Base-by-base conservation (phyloP, 2,329 filamentous ascomycete genomes). In the Ilyonectria destructans region DNA sequence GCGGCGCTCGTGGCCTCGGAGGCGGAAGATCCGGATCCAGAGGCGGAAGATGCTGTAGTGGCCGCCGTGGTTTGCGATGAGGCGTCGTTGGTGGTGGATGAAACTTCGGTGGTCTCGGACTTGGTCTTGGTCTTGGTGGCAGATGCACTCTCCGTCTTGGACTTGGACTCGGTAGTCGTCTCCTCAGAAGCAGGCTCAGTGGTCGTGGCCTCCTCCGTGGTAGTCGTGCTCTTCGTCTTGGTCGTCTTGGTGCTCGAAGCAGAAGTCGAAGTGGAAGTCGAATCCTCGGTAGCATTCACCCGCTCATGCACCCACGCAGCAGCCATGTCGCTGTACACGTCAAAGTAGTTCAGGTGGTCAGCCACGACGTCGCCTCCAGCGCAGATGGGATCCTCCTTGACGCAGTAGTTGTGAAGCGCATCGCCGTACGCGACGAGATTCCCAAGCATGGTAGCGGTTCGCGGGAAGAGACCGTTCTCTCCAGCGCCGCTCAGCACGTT, bases 261-360 rank as follows among this genome's bases (percentile, higher is more conserved):
- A 21, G 37, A 37, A 12, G 45, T 51, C 33, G 54, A 51, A 15
- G 23, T 46, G 2, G 31, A 35, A 35, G 33, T n/a, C 29, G 48
- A 52, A 1, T 56, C 51, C 4, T 37, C 43, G 5, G 67, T 49
- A 3, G 63, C 59, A 13, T 65, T 46, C 15, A 60, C 43, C 10
- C 58, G 62, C 40, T 62, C 31, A n/a, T 68, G 61, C 45, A 68
- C 68, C 65, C 68, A 69, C 51, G 13, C 33, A 29, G 75, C 74
- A 26, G 70, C 71, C 19, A 72, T 70, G 19, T 72, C 49, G 37
- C 68, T 73, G 67, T 75, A 79, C 19, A 80, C 46, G 29, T 81
- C 75, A 64, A 82, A 82, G 63, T 83, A 83, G 69, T 81, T 80
- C 10, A 79, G 73, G 60, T 83, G 82, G 9, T 75, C 75, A 9